Evolutionary conservation across 495 filamentous ascomycete species (phyloP).

Genomic region (Aspergillus taichungensis): DNA sequence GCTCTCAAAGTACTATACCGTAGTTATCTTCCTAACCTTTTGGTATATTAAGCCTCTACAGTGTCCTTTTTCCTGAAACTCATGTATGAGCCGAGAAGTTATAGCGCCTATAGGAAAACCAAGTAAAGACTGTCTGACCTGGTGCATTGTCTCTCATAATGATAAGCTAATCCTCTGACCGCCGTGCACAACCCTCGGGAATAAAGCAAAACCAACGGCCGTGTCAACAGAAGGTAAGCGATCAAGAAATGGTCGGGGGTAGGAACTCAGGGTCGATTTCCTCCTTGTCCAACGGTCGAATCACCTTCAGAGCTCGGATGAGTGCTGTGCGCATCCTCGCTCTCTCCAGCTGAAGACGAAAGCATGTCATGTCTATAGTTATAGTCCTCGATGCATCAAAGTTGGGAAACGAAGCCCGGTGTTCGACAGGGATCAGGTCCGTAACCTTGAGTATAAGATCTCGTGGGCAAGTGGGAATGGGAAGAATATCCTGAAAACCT

Average conservation of each 20-base stretch:
- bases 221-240: no score
- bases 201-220: no score
- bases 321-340: background rate
- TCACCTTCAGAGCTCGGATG: background rate
- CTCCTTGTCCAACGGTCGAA: background rate
- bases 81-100: no score
- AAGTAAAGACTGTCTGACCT: background rate
- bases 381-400: conserved; percentile 1
- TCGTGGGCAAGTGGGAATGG: background rate
- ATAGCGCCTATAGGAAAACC: conserved; percentile 1
- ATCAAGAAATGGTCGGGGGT: no score
- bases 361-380: conserved; percentile 1
- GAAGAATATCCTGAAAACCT: conserved; percentile 1
- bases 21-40: no score
- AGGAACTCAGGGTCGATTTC: background rate
- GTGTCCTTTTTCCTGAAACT: no score
- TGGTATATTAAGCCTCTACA: no score
- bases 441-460: background rate
- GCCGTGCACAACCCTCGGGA: no score
- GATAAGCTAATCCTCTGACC: background rate
- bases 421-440: background rate
- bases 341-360: background rate
- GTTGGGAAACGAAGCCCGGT: conserved; percentile 1
- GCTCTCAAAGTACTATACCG: no score
- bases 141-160: conserved; percentile 1